A percentile compares a stretch with the other conserved stretches of the same genome.
phyloP scores from a whole-genome alignment of 202 grass and related monocot genomes.

The Schoenoplectus tabernaemontani region DNA sequence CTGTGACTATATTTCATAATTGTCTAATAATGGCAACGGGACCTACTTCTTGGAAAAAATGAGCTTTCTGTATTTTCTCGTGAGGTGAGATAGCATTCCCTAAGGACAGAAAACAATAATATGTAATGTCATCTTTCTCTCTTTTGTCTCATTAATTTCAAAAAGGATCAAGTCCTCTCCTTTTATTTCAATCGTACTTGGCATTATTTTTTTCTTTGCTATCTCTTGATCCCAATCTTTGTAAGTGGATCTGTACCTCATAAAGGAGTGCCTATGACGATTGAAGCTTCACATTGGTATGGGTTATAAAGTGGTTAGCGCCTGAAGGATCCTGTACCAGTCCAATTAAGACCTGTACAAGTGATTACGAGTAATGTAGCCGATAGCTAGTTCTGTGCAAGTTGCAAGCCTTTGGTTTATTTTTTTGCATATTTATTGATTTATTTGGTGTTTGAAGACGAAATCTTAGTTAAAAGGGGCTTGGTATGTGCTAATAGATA shows the following conservation, averaged over 20 bases:
- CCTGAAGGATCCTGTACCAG: background rate
- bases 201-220: background rate
- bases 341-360: background rate
- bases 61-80: conserved; percentile 11
- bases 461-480: background rate
- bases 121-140: background rate
- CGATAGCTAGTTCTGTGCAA: no score
- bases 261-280: conserved; percentile 4
- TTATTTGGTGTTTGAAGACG: background rate
- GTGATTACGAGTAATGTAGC: background rate
- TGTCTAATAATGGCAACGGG: background rate
- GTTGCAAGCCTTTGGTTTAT: background rate
- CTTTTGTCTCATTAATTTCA: background rate
- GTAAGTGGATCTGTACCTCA: background rate
- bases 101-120: conserved; percentile 6
- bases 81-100: background rate
- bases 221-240: background rate
- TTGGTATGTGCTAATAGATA: background rate
- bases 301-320: background rate
- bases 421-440: background rate
- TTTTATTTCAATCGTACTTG: no score
- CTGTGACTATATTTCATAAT: background rate
- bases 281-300: conserved; percentile 8
- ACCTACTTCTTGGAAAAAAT: background rate
- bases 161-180: background rate